A percentile compares a stretch with the other conserved stretches of the same genome.
Conservation (phyloP, 1,139 yeast species). For the Pichia sp. region DNA sequence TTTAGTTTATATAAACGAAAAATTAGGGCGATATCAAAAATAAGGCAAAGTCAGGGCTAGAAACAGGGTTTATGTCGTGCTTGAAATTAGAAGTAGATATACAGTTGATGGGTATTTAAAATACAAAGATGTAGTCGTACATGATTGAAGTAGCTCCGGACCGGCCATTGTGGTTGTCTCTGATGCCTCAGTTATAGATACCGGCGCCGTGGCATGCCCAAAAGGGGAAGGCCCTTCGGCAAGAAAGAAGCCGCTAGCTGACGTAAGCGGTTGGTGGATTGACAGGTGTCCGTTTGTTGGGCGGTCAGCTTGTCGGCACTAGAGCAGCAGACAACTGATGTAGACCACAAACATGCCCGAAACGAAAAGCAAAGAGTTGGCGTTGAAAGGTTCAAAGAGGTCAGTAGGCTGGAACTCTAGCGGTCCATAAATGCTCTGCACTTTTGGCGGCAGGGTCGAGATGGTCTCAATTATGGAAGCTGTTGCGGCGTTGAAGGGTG, state of each 20-base stretch:
- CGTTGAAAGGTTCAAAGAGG: conserved; percentile 13
- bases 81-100: neutral
- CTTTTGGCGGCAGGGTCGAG: neutral
- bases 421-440: conserved; percentile 12
- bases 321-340: conserved; percentile 2
- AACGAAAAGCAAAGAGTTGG: conserved; percentile 9
- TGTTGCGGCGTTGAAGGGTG: neutral
- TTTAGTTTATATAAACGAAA: too few relatives aligned
- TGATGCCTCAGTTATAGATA: neutral
- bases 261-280: neutral
- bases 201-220: neutral
- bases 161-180: neutral
- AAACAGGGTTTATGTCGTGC: too few relatives aligned
- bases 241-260: neutral
- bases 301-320: neutral
- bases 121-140: neutral
- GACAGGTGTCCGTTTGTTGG: too few relatives aligned
- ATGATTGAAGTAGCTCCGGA: neutral
- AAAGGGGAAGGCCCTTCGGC: conserved; percentile 3
- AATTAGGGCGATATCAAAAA: too few relatives aligned
- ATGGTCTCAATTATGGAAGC: neutral
- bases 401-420: conserved; percentile 13
- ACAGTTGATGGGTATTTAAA: neutral
- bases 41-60: too few relatives aligned
- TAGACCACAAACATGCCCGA: conserved; percentile 2